A percentile compares a stretch with the other conserved stretches of the same genome.
phyloP scores from a whole-genome alignment of 345 rosid genomes.

The Heritiera littoralis region DNA sequence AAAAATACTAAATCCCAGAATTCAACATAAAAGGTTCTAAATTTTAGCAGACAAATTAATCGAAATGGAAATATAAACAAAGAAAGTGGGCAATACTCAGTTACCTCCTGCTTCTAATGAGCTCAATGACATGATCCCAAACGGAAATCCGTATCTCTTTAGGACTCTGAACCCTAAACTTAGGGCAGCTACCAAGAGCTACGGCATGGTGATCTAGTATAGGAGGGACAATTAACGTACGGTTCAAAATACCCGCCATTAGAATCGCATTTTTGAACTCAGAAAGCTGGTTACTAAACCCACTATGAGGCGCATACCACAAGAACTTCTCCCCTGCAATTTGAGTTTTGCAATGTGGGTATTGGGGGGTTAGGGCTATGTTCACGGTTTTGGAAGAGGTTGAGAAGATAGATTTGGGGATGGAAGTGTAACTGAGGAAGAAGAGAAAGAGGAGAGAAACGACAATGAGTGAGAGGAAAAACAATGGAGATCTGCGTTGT shows the following conservation, averaged over 20 bases:
- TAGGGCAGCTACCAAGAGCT: slow-evolving; percentile 94
- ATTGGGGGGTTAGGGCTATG: slow-evolving; percentile 19
- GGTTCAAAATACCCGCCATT: slow-evolving; percentile 72
- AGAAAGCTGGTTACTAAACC: slow-evolving; percentile 92
- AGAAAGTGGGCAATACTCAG: slow-evolving; percentile 7
- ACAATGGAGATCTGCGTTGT: slow-evolving; percentile 36
- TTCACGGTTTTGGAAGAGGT: slow-evolving; percentile 38
- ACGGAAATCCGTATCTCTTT: slow-evolving; percentile 58
- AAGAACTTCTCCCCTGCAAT: slow-evolving; percentile 50
- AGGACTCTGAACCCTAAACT: slow-evolving; percentile 72
- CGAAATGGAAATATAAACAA: not conserved
- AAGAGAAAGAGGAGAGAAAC: slow-evolving; percentile 37
- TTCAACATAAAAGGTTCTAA: not conserved
- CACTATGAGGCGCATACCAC: slow-evolving; percentile 88
- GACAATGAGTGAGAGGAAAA: slow-evolving; percentile 28
- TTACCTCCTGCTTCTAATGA: slow-evolving; percentile 63
- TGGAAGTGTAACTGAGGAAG: slow-evolving; percentile 41
- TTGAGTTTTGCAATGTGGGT: slow-evolving; percentile 43
- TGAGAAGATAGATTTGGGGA: slow-evolving; percentile 46
- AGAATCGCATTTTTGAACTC: slow-evolving; percentile 81
- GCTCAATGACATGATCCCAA: slow-evolving; percentile 73
- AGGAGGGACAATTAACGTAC: slow-evolving; percentile 86
- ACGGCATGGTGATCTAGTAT: slow-evolving; percentile 91
- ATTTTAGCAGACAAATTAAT: not conserved
- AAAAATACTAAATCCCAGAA: not conserved